Evolutionary conservation across 306 rosid genomes (phyloP).

Genomic region (Corylus avellana): DNA sequence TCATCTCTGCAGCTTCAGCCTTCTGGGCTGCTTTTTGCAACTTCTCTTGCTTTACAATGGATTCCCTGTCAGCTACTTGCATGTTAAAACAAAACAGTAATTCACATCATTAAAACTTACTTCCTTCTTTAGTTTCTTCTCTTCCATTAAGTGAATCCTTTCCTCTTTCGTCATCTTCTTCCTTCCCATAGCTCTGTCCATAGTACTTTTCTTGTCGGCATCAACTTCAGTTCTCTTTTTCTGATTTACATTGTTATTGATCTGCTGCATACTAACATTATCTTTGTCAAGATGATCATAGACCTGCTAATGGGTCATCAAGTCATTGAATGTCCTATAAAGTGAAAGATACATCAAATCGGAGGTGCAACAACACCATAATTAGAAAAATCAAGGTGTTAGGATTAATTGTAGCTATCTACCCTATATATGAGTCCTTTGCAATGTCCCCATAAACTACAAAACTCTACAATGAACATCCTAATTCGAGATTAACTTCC

Average conservation of each 20-base stretch:
- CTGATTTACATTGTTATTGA: conserved; percentile 29
- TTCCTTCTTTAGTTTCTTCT: conserved; percentile 66
- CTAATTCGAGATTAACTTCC: neutral
- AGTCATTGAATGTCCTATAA: neutral
- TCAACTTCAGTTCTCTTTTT: conserved; percentile 31
- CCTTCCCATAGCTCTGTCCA: conserved; percentile 43
- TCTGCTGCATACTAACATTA: conserved; percentile 43
- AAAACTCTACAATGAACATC: no score
- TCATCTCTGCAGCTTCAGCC: conserved; percentile 83
- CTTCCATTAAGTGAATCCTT: conserved; percentile 69
- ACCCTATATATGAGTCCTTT: neutral
- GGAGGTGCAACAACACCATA: neutral
- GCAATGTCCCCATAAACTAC: neutral
- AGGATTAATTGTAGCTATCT: neutral
- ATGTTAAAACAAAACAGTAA: conserved; percentile 16
- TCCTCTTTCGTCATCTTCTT: conserved; percentile 74
- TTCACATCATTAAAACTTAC: conserved; percentile 45
- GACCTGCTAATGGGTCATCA: conserved; percentile 34
- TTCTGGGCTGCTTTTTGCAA: conserved; percentile 72
- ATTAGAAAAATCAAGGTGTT: neutral
- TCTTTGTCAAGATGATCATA: conserved; percentile 39
- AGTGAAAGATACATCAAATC: neutral
- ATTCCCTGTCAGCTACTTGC: conserved; percentile 26
- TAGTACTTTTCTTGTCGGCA: conserved; percentile 31
- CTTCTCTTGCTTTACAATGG: conserved; percentile 73